These are phyloP conservation scores for Arthroderma sp. DNA, from an alignment of 2,329 filamentous ascomycete species.

Conservation along the genomic window DNA sequence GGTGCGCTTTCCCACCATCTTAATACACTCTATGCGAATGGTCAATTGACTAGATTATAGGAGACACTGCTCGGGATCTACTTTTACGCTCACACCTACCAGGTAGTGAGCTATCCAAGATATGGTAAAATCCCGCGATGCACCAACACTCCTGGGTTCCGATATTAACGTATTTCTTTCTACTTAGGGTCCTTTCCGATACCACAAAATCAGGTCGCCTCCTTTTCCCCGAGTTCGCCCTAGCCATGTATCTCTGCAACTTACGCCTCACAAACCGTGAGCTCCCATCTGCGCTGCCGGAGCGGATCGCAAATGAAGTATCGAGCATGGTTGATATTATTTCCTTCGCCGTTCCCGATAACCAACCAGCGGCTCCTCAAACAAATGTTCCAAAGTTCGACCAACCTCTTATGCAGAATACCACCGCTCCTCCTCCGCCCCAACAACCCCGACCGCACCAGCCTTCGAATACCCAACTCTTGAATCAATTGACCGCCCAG, in stretches of 20 bases:
- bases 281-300: conserved; percentile 61
- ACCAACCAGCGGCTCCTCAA: conserved; percentile 42
- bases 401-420: conserved; percentile 38
- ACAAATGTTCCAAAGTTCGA: conserved; percentile 62
- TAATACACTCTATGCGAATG: neutral
- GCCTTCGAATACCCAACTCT: conserved; percentile 52
- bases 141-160: neutral
- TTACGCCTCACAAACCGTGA: conserved; percentile 77
- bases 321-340: conserved; percentile 99
- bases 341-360: conserved; percentile 79
- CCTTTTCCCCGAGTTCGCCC: conserved; percentile 91
- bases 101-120: conserved; percentile 76
- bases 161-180: conserved; percentile 2
- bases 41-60: conserved; percentile 13
- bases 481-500: conserved; percentile 44
- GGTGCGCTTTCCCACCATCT: conserved; percentile 31
- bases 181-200: conserved; percentile 70
- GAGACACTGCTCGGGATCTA: conserved; percentile 81
- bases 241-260: conserved; percentile 98
- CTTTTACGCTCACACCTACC: conserved; percentile 77
- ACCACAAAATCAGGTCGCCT: conserved; percentile 93
- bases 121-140: conserved; percentile 52
- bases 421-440: conserved; percentile 36
- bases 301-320: conserved; percentile 86
- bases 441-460: conserved; percentile 60